Evolutionary conservation across 2,329 filamentous ascomycete species (phyloP).

Genomic region (Aspergillus chevalieri): DNA sequence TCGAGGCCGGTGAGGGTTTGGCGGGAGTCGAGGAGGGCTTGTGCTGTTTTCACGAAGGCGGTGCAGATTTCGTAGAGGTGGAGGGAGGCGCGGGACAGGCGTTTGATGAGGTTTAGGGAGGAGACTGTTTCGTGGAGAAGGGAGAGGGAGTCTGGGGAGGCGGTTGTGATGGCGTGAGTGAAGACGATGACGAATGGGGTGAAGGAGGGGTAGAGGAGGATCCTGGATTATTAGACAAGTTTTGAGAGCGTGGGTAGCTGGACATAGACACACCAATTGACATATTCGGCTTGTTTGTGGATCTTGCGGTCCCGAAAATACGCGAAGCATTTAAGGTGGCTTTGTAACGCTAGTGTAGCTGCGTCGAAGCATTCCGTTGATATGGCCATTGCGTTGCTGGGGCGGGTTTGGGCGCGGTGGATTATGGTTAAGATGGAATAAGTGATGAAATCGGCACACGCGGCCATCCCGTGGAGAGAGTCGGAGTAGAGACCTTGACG

Average conservation of each 20-base stretch:
- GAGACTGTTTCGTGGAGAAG: constrained; percentile 18
- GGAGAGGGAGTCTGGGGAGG: constrained; percentile 13
- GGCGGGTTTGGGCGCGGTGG: constrained; percentile 19
- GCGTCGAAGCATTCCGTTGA: constrained; percentile 21
- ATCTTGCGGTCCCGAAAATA: constrained; percentile 19
- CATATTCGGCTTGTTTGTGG: constrained; percentile 24
- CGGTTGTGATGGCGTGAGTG: constrained; percentile 22
- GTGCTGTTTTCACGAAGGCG: constrained; percentile 19
- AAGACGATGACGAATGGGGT: constrained; percentile 24
- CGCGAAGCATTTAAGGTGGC: constrained; percentile 21
- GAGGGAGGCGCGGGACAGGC: constrained; percentile 14
- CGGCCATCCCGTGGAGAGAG: constrained; percentile 19
- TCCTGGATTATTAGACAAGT: constrained; percentile 7
- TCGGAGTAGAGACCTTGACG: constrained; percentile 18
- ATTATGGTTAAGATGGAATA: constrained; percentile 20
- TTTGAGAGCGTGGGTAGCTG: no score
- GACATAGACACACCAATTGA: constrained; percentile 4
- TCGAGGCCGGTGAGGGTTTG: constrained; percentile 18
- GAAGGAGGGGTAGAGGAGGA: constrained; percentile 21
- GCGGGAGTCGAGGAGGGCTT: constrained; percentile 16
- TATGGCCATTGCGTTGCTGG: constrained; percentile 17
- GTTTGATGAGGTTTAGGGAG: constrained; percentile 16
- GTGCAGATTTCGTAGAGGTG: constrained; percentile 17
- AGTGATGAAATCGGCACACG: constrained; percentile 20
- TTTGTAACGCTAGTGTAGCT: constrained; percentile 18